Evolutionary conservation across 441 rosid species (phyloP).

Genomic region (Adansonia madagascariensis): DNA sequence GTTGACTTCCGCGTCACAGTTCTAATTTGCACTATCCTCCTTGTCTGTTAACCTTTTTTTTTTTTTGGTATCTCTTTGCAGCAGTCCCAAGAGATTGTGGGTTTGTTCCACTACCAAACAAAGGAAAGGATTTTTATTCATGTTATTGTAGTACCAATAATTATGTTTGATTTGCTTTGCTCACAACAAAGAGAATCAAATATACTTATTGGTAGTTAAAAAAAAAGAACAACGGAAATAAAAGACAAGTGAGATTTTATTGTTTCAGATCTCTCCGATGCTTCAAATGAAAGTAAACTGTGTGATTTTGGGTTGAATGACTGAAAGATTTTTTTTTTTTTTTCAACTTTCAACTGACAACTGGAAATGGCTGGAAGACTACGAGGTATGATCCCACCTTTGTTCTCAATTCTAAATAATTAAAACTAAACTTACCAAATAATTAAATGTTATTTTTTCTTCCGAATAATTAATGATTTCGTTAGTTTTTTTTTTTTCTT

Average conservation of each 20-base stretch:
- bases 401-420: background rate
- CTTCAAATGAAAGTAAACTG: background rate
- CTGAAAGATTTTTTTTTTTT: background rate
- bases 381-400: background rate
- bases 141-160: background rate
- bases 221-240: background rate
- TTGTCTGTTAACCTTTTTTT: background rate
- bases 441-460: background rate
- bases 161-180: background rate
- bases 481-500: background rate
- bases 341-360: background rate
- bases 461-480: too few relatives aligned
- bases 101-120: background rate
- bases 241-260: background rate
- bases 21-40: background rate
- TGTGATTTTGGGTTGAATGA: background rate
- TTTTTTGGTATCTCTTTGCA: background rate
- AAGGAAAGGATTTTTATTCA: background rate
- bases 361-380: background rate
- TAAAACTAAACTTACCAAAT: background rate
- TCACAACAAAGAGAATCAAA: background rate
- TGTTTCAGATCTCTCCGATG: background rate
- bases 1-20: constrained; percentile 6
- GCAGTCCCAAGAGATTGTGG: background rate
- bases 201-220: background rate